phyloP scores from a whole-genome alignment of 2,329 filamentous ascomycete species.

The Arthrobotrys sinensis region DNA sequence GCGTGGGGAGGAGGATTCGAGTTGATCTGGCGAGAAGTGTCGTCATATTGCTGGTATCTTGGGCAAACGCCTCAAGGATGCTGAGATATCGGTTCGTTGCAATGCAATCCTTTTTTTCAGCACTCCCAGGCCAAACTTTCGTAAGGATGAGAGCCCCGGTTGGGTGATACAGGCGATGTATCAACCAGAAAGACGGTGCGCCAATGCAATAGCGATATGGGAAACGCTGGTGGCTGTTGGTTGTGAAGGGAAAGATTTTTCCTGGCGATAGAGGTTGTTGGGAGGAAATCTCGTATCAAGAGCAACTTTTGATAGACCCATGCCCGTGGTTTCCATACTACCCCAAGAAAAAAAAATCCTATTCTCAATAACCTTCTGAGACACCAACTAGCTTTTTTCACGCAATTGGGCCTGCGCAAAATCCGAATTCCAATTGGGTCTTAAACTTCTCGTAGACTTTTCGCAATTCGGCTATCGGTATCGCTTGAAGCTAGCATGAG shows the following conservation, averaged over 20 bases:
- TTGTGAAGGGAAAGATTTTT: constrained; percentile 38
- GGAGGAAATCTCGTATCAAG: constrained; percentile 46
- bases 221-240: constrained; percentile 1
- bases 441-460: constrained; percentile 55
- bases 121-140: not conserved
- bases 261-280: constrained; percentile 48
- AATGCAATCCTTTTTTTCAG: not conserved
- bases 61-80: constrained; percentile 46
- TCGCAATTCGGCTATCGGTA: constrained; percentile 60
- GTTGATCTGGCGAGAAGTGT: constrained; percentile 47
- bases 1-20: constrained; percentile 41
- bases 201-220: constrained; percentile 14
- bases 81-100: not conserved
- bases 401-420: not conserved
- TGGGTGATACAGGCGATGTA: constrained; percentile 12
- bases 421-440: constrained; percentile 21
- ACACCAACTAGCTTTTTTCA: constrained; percentile 32
- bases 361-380: constrained; percentile 21
- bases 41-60: constrained; percentile 46
- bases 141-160: not conserved
- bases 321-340: constrained; percentile 1
- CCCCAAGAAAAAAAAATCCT: constrained; percentile 17
- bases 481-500: constrained; percentile 36
- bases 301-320: constrained; percentile 36
- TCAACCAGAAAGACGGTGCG: not conserved